These are phyloP conservation scores for Pichia thaimueangensis DNA, from an alignment of 805 yeast species.

Conservation along the genomic window DNA sequence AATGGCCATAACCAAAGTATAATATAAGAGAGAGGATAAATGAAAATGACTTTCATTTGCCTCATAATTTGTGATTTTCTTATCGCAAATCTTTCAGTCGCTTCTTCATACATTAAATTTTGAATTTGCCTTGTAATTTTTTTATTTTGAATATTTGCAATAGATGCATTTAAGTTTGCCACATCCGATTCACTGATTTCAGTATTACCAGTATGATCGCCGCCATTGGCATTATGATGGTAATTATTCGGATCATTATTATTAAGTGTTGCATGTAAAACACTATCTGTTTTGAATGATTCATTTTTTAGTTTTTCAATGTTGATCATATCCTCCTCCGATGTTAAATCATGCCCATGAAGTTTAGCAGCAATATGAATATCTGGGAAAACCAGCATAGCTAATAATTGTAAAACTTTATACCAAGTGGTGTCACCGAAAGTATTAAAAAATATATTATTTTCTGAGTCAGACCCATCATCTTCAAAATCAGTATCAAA, in stretches of 20 bases:
- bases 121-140: conserved; percentile 29
- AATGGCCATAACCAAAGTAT: conserved; percentile 80
- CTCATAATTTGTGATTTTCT: conserved; percentile 63
- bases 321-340: conserved; percentile 25
- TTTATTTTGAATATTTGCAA: conserved; percentile 7
- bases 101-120: conserved; percentile 46
- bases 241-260: not conserved
- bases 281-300: not conserved
- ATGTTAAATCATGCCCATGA: conserved; percentile 24
- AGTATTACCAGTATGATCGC: too few species aligned
- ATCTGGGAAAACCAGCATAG: conserved; percentile 29
- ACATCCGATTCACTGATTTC: not conserved
- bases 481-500: conserved; percentile 1
- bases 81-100: conserved; percentile 52
- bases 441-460: conserved; percentile 6
- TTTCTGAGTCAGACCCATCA: not conserved
- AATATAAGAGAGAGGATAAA: conserved; percentile 79
- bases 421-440: conserved; percentile 29
- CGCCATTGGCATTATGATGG: not conserved
- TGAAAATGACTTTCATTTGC: conserved; percentile 73
- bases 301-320: conserved; percentile 19
- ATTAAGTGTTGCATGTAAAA: not conserved
- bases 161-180: not conserved
- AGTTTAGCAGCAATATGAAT: conserved; percentile 26
- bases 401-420: conserved; percentile 22